Percentiles rank a stretch among this genome's conserved stretches.
phyloP scores from a whole-genome alignment of 2,329 filamentous ascomycete species.

The Cryoendolithus antarcticus region DNA sequence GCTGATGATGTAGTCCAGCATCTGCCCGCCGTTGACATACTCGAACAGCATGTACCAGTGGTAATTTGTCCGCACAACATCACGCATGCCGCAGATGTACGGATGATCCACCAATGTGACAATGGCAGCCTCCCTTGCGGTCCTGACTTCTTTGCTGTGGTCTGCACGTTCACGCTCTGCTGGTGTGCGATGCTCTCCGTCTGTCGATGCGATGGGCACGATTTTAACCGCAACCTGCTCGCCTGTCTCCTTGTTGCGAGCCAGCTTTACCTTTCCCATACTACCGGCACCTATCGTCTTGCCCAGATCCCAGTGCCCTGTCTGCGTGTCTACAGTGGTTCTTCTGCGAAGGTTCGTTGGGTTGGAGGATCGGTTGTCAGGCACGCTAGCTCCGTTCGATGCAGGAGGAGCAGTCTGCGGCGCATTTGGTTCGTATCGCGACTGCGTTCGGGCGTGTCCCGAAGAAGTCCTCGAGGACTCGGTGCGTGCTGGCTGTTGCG shows the following conservation, averaged over 20 bases:
- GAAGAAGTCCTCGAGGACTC: slow-evolving; percentile 40
- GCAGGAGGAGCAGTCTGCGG: slow-evolving; percentile 16
- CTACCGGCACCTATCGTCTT: slow-evolving; percentile 96
- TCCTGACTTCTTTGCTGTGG: slow-evolving; percentile 91
- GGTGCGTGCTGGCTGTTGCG: slow-evolving; percentile 31
- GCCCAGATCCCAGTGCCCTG: slow-evolving; percentile 86
- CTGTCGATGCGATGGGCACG: slow-evolving; percentile 77
- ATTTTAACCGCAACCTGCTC: slow-evolving; percentile 98
- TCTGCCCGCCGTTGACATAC: slow-evolving; percentile 98
- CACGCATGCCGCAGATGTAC: slow-evolving; percentile 89
- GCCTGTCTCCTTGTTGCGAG: slow-evolving; percentile 75
- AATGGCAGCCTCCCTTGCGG: slow-evolving; percentile 88
- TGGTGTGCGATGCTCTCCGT: slow-evolving; percentile 56
- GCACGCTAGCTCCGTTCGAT: slow-evolving; percentile 15
- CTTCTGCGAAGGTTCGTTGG: slow-evolving; percentile 38
- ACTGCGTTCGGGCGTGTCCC: slow-evolving; percentile 24
- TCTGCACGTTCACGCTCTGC: slow-evolving; percentile 81
- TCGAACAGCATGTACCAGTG: slow-evolving; percentile 99
- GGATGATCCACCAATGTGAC: slow-evolving; percentile 89
- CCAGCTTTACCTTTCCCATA: slow-evolving; percentile 98
- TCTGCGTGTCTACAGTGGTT: slow-evolving; percentile 79
- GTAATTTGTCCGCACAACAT: slow-evolving; percentile 89
- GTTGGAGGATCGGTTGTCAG: slow-evolving; percentile 11
- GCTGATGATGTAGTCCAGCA: slow-evolving; percentile 99
- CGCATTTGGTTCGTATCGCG: slow-evolving; percentile 33